Evolutionary conservation across 192 early-diverging fungal species (phyloP).

Genomic region (Kappamyces sp.): DNA sequence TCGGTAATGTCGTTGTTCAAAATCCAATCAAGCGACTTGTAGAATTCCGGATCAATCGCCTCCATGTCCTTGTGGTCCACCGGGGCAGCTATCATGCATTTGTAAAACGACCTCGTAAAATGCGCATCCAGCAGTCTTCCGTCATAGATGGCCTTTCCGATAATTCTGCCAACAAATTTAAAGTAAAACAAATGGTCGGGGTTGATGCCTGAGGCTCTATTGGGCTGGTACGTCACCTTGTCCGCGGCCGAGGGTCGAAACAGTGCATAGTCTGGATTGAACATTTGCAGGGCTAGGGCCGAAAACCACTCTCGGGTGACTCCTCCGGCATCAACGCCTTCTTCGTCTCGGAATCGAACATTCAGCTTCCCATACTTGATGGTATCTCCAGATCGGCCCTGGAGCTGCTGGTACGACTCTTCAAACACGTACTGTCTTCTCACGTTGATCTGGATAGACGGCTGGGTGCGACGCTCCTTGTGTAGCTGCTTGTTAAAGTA

Average conservation of each 20-base stretch:
- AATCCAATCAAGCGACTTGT: constrained; percentile 98
- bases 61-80: constrained; percentile 98
- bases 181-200: constrained; percentile 93
- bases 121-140: constrained; percentile 90
- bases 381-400: constrained; percentile 83
- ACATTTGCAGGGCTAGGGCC: constrained; percentile 94
- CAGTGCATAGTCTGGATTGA: constrained; percentile 96
- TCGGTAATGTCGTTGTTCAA: constrained; percentile 94
- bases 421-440: constrained; percentile 92
- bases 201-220: constrained; percentile 84
- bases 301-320: constrained; percentile 99
- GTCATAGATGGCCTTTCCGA: constrained; percentile 99
- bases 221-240: constrained; percentile 96
- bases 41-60: constrained; percentile 94
- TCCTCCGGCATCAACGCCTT: constrained; percentile 96
- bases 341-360: constrained; percentile 92
- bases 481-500: constrained; percentile 95
- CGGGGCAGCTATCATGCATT: constrained; percentile 83
- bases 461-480: constrained; percentile 71
- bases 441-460: constrained; percentile 80
- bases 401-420: constrained; percentile 92
- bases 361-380: constrained; percentile 89
- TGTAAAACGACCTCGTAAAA: constrained; percentile 99
- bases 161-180: constrained; percentile 96
- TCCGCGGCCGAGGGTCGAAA: constrained; percentile 95